Percentiles rank a stretch among this genome's conserved stretches.
phyloP scores from a whole-genome alignment of 208 protist species.

The Zelonia costaricensis region DNA sequence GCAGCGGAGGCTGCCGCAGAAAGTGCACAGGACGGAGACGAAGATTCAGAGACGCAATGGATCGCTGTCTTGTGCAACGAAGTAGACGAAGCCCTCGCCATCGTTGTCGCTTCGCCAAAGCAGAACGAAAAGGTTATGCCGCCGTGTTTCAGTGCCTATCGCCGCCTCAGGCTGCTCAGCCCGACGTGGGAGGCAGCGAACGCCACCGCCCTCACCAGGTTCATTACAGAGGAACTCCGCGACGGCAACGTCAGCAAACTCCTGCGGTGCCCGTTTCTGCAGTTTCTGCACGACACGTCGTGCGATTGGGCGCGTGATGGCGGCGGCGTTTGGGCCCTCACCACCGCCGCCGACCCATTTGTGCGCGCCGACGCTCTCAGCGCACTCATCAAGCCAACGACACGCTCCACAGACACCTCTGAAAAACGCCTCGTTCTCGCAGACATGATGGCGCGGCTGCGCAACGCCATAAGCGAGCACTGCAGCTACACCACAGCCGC shows the following conservation, averaged over 20 bases:
- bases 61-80: constrained; percentile 10
- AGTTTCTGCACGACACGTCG: constrained; percentile 26
- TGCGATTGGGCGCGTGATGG: not conserved
- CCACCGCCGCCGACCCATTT: constrained; percentile 17
- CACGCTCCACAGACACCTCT: not conserved
- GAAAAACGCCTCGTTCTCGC: constrained; percentile 9
- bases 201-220: not conserved
- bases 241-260: constrained; percentile 11
- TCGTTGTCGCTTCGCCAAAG: not conserved
- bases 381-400: constrained; percentile 9
- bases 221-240: not conserved
- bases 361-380: constrained; percentile 25
- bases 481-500: constrained; percentile 21
- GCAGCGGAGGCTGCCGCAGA: too few species aligned
- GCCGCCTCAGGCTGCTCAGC: not conserved
- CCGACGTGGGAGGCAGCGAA: constrained; percentile 1
- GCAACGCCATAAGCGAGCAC: constrained; percentile 6
- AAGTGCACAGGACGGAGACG: too few species aligned
- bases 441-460: constrained; percentile 18
- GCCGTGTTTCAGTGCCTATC: constrained; percentile 19
- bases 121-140: constrained; percentile 11
- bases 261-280: constrained; percentile 22
- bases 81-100: not conserved
- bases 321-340: constrained; percentile 5
- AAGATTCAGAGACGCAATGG: too few species aligned